These are phyloP conservation scores for Hyaloscypha hepaticicola DNA, from an alignment of 495 filamentous ascomycete genomes.

Conservation along the genomic window DNA sequence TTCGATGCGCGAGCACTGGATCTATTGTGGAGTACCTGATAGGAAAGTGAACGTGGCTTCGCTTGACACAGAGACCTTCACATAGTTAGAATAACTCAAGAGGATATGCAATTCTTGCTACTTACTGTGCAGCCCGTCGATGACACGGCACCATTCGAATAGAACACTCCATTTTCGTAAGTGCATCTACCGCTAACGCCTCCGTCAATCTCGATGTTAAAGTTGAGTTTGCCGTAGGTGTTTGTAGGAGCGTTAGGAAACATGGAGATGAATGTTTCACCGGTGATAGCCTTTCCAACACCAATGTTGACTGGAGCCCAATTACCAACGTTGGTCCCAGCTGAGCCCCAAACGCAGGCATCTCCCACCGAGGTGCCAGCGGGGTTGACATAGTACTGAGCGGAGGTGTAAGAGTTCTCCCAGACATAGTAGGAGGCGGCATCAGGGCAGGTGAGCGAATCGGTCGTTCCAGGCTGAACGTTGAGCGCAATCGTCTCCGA, in stretches of 20 bases:
- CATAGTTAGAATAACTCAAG: constrained; percentile 16
- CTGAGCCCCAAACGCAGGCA: constrained; percentile 73
- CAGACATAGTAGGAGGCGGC: constrained; percentile 71
- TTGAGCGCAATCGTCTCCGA: constrained; percentile 76
- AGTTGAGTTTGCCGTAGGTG: constrained; percentile 61
- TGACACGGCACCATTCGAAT: constrained; percentile 46
- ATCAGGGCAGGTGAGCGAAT: constrained; percentile 71
- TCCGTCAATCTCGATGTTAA: constrained; percentile 68
- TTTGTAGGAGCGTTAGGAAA: constrained; percentile 65
- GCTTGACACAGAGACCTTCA: constrained; percentile 22
- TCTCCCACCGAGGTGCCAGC: constrained; percentile 62
- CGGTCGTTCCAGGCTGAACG: constrained; percentile 52
- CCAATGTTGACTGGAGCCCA: constrained; percentile 89
- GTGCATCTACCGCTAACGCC: constrained; percentile 66
- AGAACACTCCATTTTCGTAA: constrained; percentile 65
- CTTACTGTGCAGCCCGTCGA: constrained; percentile 70
- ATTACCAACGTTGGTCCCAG: constrained; percentile 65
- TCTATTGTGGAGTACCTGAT: constrained; percentile 1
- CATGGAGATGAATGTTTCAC: constrained; percentile 78
- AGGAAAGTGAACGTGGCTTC: constrained; percentile 13
- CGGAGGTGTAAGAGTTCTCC: constrained; percentile 71
- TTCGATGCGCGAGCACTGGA: constrained; percentile 15
- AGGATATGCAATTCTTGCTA: constrained; percentile 12
- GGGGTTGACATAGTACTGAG: constrained; percentile 97
- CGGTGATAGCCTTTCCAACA: constrained; percentile 61